phyloP scores from a whole-genome alignment of 306 rosid species.

The Luffa aegyptiaca region DNA sequence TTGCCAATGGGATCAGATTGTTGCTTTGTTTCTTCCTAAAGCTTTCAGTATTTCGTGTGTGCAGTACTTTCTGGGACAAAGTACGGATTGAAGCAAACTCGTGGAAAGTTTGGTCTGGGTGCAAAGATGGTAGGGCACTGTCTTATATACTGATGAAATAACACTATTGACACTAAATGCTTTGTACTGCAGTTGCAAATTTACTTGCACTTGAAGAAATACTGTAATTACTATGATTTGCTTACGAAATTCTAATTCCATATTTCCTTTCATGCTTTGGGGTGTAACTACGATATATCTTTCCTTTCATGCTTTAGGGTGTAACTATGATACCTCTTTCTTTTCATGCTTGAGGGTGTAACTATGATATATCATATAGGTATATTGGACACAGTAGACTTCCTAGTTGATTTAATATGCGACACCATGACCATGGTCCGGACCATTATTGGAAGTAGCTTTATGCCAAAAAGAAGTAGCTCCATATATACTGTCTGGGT shows the following conservation, averaged over 20 bases:
- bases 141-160: slow-evolving; percentile 3
- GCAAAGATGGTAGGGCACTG: slow-evolving; percentile 76
- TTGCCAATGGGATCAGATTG: not conserved
- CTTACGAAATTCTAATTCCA: not conserved
- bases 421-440: not conserved
- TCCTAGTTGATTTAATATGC: not conserved
- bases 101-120: slow-evolving; percentile 96
- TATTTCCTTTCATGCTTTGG: not conserved
- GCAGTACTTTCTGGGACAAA: slow-evolving; percentile 95
- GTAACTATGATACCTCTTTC: not conserved
- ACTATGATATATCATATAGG: not conserved
- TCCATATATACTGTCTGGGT: not conserved
- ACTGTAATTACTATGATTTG: not conserved
- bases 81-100: slow-evolving; percentile 92
- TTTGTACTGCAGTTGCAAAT: not conserved
- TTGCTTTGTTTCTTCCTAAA: slow-evolving; percentile 7
- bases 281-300: not conserved
- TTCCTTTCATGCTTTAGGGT: not conserved
- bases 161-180: not conserved
- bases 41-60: slow-evolving; percentile 16
- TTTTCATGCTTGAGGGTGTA: not conserved
- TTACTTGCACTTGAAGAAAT: not conserved
- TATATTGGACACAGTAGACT: not conserved
- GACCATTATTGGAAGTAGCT: not conserved
- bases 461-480: not conserved